These are phyloP conservation scores for Mrakia frigida DNA, from an alignment of 768 basidiomycete species.

Conservation along the genomic window DNA sequence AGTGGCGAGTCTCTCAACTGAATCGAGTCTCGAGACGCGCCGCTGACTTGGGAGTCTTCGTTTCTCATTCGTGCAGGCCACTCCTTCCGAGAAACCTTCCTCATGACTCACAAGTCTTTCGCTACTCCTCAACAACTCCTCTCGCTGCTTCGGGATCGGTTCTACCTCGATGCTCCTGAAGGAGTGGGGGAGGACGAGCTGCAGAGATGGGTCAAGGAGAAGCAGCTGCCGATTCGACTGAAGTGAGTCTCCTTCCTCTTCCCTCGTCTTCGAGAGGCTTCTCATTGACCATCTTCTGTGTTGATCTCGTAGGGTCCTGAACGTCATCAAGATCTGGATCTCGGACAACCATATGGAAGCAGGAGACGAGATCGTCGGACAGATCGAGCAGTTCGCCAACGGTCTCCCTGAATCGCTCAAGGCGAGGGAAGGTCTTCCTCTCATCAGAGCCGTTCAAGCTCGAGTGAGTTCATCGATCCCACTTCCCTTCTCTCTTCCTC, in stretches of 20 bases:
- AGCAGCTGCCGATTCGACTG: constrained; percentile 79
- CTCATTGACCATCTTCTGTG: not conserved
- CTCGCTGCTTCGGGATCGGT: constrained; percentile 72
- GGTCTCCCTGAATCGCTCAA: constrained; percentile 19
- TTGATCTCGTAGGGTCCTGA: constrained; percentile 61
- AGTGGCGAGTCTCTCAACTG: constrained; percentile 55
- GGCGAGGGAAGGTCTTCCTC: constrained; percentile 30
- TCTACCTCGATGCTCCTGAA: constrained; percentile 68
- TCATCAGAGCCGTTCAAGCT: constrained; percentile 37
- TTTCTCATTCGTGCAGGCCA: constrained; percentile 52
- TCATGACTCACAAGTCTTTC: constrained; percentile 95
- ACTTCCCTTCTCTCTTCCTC: not conserved
- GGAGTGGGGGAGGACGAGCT: constrained; percentile 59
- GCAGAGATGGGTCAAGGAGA: constrained; percentile 74
- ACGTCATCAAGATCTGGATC: constrained; percentile 84
- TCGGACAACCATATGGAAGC: constrained; percentile 64
- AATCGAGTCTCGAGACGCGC: not conserved
- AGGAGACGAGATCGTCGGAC: constrained; percentile 38
- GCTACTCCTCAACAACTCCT: constrained; percentile 76
- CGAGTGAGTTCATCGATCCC: constrained; percentile 27
- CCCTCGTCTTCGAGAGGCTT: not conserved
- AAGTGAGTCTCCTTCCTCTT: constrained; percentile 54
- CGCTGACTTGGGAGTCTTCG: not conserved
- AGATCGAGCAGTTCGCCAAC: constrained; percentile 23
- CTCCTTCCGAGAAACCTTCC: constrained; percentile 77